A percentile compares a stretch with the other conserved stretches of the same genome.
Evolutionary conservation across 2,329 filamentous ascomycete genomes (phyloP).

Genomic region (Bipolaris gigantea): DNA sequence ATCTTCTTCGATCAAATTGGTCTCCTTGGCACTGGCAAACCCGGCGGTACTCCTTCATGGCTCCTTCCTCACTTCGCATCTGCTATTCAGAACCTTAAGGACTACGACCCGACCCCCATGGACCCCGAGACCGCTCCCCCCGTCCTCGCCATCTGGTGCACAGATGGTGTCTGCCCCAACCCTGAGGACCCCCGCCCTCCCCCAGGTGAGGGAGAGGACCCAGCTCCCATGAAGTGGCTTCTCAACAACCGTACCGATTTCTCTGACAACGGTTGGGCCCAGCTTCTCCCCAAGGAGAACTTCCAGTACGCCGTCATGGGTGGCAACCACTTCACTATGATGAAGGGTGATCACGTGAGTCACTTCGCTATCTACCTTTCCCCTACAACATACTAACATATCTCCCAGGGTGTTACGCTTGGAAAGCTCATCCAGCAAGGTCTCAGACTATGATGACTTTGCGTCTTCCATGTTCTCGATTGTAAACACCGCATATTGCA

Average conservation of each 20-base stretch:
- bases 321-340: slow-evolving; percentile 77
- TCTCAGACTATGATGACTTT: slow-evolving; percentile 34
- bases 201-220: slow-evolving; percentile 60
- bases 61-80: slow-evolving; percentile 73
- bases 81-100: slow-evolving; percentile 67
- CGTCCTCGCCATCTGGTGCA: slow-evolving; percentile 70
- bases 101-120: slow-evolving; percentile 68
- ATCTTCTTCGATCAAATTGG: slow-evolving; percentile 74
- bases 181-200: slow-evolving; percentile 67
- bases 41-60: slow-evolving; percentile 68
- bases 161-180: slow-evolving; percentile 70
- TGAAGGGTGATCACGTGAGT: slow-evolving; percentile 62
- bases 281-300: slow-evolving; percentile 63
- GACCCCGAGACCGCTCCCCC: slow-evolving; percentile 61
- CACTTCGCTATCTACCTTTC: neutral
- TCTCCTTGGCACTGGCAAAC: slow-evolving; percentile 65
- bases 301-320: slow-evolving; percentile 68
- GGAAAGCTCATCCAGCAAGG: slow-evolving; percentile 51
- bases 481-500: slow-evolving; percentile 23
- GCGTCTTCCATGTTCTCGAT: slow-evolving; percentile 10
- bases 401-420: slow-evolving; percentile 41
- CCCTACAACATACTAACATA: slow-evolving; percentile 26
- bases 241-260: slow-evolving; percentile 75
- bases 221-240: slow-evolving; percentile 63
- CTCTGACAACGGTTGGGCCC: slow-evolving; percentile 68